Base-by-base conservation (phyloP, 1,139 yeast species). In the Blastobotrys apis region DNA sequence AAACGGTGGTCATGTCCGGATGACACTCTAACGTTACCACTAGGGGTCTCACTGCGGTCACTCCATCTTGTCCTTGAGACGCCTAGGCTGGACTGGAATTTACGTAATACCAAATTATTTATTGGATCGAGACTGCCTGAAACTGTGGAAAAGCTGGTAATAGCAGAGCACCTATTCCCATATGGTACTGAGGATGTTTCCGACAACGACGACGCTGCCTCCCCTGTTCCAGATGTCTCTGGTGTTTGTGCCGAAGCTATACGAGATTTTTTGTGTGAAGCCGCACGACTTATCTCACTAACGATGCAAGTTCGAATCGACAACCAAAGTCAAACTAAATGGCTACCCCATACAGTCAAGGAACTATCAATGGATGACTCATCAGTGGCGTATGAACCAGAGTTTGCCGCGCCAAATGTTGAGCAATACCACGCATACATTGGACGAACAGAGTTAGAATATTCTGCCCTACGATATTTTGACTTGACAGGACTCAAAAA, bases 321-420 rank as follows among this genome's bases (percentile, higher is more conserved):
- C 27, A 39, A 39, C 25, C 22, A 29, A 10, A 35, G 26, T 5
- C 20, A 20, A 10, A 39, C 33, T 15, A 39, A n/a, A 1, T 39
- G 43, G 43, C 33, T 39, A 21, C 43, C 43, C 3, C 6, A n/a
- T 8, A 21, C 43, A 3, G 43, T 39, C 15, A 25, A 6, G 5
- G 43, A 39, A 12, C 32, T 39, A 10, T 16, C 26, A 5, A 39
- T 39, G 43, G 43, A 39, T 20, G 43, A 39, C 25, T 33, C 38
- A 5, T 33, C 43, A 13, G 21, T 39, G 21, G 9, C 22, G 8
- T 39, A 39, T 17, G 29, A 39, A 20, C 27, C 40, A 2, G 40
- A 37, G 26, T 37, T 37, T 20, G 27, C 40, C 9, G 43, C 43
- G 22, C 33, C 37, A 12, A 25, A 33, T 15, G 43, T 39, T 1